Conservation (phyloP, 257 asterid species). For the Prunella vulgaris region DNA sequence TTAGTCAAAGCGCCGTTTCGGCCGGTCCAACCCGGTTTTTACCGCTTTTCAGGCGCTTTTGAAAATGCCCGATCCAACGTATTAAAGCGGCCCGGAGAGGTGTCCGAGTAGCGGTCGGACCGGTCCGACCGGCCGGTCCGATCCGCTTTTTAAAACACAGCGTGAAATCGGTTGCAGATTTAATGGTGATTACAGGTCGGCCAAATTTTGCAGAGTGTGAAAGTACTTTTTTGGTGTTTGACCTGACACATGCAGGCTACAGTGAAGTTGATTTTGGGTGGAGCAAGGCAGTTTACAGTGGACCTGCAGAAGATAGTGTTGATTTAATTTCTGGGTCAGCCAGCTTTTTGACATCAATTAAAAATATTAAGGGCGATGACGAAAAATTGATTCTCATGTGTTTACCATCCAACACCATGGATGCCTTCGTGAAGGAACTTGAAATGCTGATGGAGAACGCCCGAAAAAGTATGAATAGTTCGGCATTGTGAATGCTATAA, state of each 20-base stretch:
- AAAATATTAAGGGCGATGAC: conserved; percentile 30
- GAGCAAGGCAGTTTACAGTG: background rate
- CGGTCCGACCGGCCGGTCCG: no score
- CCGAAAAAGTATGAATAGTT: background rate
- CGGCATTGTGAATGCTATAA: background rate
- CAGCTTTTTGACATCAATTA: conserved; percentile 36
- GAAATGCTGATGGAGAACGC: background rate
- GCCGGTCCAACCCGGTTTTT: no score
- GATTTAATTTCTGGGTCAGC: conserved; percentile 41
- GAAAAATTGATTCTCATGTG: conserved; percentile 48
- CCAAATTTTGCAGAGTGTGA: conserved; percentile 32
- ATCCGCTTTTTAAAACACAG: no score
- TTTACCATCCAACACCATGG: conserved; percentile 24
- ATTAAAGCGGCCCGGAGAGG: no score
- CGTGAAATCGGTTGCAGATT: conserved; percentile 36
- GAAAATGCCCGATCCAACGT: no score
- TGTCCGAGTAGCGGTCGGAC: no score
- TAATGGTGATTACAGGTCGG: conserved; percentile 38
- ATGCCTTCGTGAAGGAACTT: background rate
- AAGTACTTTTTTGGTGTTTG: conserved; percentile 40
- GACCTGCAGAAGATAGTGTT: conserved; percentile 17
- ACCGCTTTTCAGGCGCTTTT: no score
- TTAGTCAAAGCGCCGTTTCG: no score
- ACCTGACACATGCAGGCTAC: conserved; percentile 24
- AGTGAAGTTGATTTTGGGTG: background rate